Evolutionary conservation across 176 grass and related monocot species (phyloP).

Genomic region (Luzula sylvatica): DNA sequence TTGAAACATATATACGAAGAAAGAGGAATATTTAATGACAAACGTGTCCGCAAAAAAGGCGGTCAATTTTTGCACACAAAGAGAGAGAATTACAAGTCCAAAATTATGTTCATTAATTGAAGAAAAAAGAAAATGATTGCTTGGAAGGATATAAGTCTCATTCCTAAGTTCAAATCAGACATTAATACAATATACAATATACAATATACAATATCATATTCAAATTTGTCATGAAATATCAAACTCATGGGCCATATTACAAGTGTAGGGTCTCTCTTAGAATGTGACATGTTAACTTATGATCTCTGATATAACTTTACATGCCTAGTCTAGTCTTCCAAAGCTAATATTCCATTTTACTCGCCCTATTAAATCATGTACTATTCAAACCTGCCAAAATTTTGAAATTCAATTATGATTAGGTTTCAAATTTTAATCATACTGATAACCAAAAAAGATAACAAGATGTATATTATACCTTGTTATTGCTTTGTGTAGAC

Average conservation of each 20-base stretch:
- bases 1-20: not conserved
- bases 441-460: not conserved
- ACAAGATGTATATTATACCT: not conserved
- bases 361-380: too few species aligned
- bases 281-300: conserved; percentile 24
- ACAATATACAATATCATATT: not conserved
- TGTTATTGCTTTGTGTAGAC: conserved; percentile 6
- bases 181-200: not conserved
- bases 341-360: too few species aligned
- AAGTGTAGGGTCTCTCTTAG: conserved; percentile 4
- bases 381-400: too few species aligned
- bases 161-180: conserved; percentile 26
- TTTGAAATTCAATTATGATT: not conserved
- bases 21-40: not conserved
- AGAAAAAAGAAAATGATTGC: conserved; percentile 12
- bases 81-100: not conserved
- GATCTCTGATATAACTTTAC: not conserved
- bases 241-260: conserved; percentile 13
- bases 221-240: not conserved
- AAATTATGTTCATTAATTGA: not conserved
- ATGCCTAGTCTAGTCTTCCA: too few species aligned
- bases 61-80: too few species aligned
- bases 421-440: conserved; percentile 3
- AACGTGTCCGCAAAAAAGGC: not conserved
- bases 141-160: conserved; percentile 23